Conservation (phyloP, 2,329 filamentous ascomycete genomes). For the Rhinocladiella similis region DNA sequence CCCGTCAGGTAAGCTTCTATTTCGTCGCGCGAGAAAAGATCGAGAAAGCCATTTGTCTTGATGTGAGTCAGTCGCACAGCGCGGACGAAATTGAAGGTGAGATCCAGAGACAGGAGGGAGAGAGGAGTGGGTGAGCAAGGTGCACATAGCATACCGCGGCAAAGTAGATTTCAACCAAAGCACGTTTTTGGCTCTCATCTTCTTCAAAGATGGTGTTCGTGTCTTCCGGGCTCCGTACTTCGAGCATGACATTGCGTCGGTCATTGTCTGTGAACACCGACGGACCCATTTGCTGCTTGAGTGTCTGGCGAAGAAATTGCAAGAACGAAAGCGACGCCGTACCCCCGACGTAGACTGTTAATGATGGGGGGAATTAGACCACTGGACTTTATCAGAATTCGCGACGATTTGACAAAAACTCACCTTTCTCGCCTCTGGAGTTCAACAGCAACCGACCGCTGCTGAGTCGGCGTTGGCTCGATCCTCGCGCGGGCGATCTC, state of each 20-base stretch:
- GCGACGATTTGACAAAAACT: background rate
- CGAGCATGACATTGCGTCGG: constrained; percentile 55
- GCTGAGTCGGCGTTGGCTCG: constrained; percentile 32
- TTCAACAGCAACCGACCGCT: constrained; percentile 51
- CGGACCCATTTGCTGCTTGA: constrained; percentile 54
- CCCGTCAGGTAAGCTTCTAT: constrained; percentile 11
- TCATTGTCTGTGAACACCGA: constrained; percentile 56
- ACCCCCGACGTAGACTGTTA: constrained; percentile 51
- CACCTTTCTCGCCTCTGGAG: constrained; percentile 54
- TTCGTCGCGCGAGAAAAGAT: constrained; percentile 37
- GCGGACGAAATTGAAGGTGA: background rate
- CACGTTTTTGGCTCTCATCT: constrained; percentile 35
- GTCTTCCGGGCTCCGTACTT: constrained; percentile 44
- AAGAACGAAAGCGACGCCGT: constrained; percentile 58
- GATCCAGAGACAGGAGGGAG: background rate
- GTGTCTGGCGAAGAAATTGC: constrained; percentile 51
- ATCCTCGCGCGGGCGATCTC: constrained; percentile 19
- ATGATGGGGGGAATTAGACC: background rate
- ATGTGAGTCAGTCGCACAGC: background rate
- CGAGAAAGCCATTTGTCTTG: constrained; percentile 45
- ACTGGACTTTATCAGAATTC: no score
- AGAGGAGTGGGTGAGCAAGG: background rate
- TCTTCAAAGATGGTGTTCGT: constrained; percentile 36
- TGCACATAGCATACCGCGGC: constrained; percentile 28
- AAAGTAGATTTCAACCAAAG: constrained; percentile 35